Evolutionary conservation across 2,329 filamentous ascomycete genomes (phyloP), one percentile per base, ranked within the genome.

Genomic region (Akanthomyces muscarius): DNA sequence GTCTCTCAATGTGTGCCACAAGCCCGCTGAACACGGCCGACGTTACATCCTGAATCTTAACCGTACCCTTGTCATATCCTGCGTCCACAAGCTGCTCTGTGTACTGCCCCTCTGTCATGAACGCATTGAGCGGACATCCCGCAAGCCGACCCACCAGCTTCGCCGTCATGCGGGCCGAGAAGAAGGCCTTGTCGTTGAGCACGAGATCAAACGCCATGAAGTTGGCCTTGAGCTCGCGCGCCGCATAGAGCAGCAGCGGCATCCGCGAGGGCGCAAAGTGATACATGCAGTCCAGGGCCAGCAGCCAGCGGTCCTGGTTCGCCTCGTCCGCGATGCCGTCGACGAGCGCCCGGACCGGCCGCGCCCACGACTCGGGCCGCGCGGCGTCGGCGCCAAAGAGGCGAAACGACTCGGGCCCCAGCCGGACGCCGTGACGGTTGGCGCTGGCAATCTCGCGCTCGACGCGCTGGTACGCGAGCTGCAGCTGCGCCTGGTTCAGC

Each of bases 121-220:
- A 82, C 4, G 84, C 82, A 0, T 69, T 66, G 59, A 76, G 75
- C 0, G 84, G 84, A 38, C 80, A 81, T 0, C 78, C 76, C 68
- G 82, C 78, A 18, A 82, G 66, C 25, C 77, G 68, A 3, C 81
- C 81, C 3, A 85, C 64, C 0, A 78, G 16, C 1, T 76, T 72
- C 2, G 83, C 72, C 4, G 75, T 56, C 80, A 56, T 0, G 62
- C 71, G 30, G 78, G 68, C 36, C 58, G 30, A 1, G 41, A 23
- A 1, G 21, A 71, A 69, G 1, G 76, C 74, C 8, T 65, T 59
- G 4, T 72, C 68, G 62, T 73, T 73, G 44, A 78, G 72, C 2
- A 85, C 67, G 1, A 86, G 73, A 63, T 86, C 84, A 64, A 85
- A 86, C 0, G 80, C 82, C 79, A 85, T 83, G 58, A 83, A 70